These are phyloP conservation scores for Pestalotiopsis sp. DNA, from an alignment of 2,329 filamentous ascomycete genomes.

Conservation along the genomic window DNA sequence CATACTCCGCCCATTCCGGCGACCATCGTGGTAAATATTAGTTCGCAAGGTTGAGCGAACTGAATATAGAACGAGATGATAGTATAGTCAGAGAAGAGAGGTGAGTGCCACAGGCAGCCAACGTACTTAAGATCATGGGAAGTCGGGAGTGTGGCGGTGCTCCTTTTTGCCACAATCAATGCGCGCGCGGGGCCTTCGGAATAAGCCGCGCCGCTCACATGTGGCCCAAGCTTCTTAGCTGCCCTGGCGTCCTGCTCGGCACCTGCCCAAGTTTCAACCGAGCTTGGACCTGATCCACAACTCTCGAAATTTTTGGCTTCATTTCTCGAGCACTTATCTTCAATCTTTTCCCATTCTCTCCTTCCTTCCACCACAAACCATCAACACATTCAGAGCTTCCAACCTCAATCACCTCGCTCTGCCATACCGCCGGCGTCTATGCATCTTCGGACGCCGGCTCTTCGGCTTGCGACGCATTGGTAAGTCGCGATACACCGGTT, in stretches of 20 bases:
- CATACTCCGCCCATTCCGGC: conserved; percentile 56
- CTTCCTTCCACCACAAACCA: not conserved
- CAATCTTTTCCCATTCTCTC: conserved; percentile 4
- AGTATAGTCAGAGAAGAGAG: conserved; percentile 12
- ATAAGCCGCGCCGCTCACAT: not conserved
- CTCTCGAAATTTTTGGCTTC: conserved; percentile 17
- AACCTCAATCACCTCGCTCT: not conserved
- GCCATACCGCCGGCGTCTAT: not conserved
- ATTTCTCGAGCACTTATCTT: not conserved
- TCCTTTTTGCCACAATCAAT: conserved; percentile 11
- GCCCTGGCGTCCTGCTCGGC: not conserved
- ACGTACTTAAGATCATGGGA: not conserved
- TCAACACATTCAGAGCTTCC: not conserved
- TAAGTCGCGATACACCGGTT: conserved; percentile 12
- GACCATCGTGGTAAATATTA: conserved; percentile 49
- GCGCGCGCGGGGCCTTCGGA: conserved; percentile 2
- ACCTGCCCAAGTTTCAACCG: not conserved
- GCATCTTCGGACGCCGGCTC: not conserved
- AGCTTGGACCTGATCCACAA: conserved; percentile 12
- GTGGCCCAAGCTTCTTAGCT: not conserved
- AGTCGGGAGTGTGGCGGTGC: conserved; percentile 4
- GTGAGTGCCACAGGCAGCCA: conserved; percentile 5
- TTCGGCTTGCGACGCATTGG: not conserved
- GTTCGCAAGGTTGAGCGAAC: conserved; percentile 26
- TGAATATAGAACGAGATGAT: conserved; percentile 14